Evolutionary conservation across 1,284 basidiomycete species (phyloP), one percentile per base, ranked within the genome.

Genomic region (Cryptococcus hybrid): DNA sequence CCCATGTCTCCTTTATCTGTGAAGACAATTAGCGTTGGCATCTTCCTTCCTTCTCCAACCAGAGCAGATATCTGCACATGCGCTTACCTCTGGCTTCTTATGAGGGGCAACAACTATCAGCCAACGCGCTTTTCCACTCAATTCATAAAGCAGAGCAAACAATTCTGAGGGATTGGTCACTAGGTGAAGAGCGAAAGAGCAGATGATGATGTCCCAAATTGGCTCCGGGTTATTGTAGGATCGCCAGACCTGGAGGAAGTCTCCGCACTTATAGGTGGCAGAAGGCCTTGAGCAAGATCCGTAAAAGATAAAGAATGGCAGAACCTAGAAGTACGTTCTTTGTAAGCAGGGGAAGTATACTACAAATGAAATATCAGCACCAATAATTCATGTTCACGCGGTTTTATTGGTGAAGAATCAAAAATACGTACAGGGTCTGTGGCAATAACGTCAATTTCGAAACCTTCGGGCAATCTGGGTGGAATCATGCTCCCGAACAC

Each of bases 1-100:
- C 86, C 86, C 86, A 88, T 0, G 85, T 84, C 11, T 84, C 82
- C 72, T 88, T 88, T 63, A 88, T 85, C 86, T 88, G 52, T n/a
- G 36, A 18, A 13, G 13, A 45, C 24, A 51, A 5, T 15, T 12
- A 44, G n/a, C 18, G 7, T 15, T 6, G 7, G 7, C 13, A 34
- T 24, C 35, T 5, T 11, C 7, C 15, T 4, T 9, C 9, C 2
- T 30, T 12, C 12, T 8, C 50, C 34, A 36, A n/a, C 51, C 30
- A 30, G 30, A 43, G 24, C 13, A 2, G 18, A 13, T 8, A 38
- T 34, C 13, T 12, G 8, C 9, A 24, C 15, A 6, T 55, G 66
- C 39, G 58, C 71, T 54, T 63, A 86, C 86, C 76, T 88, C 86
- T 15, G 87, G 87, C 65, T 85, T 87, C 71, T 88, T 88, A 71